These are phyloP conservation scores for Royoungia palumana DNA, from an alignment of 768 basidiomycete genomes.

Conservation along the genomic window DNA sequence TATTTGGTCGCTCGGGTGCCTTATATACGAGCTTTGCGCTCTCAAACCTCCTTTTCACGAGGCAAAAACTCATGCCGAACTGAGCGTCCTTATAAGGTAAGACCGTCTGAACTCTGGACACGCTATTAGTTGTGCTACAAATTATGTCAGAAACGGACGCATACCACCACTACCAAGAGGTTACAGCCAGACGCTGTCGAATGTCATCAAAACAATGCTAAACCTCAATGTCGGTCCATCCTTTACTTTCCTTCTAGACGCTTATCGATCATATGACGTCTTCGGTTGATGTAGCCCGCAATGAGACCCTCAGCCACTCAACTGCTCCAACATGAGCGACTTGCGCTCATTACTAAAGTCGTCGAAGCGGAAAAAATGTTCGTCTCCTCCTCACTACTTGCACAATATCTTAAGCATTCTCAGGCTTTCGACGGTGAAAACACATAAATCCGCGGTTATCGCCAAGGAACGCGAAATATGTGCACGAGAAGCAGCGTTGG, in stretches of 20 bases:
- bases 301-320: conserved; percentile 83
- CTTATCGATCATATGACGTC: not conserved
- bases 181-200: conserved; percentile 68
- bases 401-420: not conserved
- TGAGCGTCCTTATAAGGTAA: conserved; percentile 77
- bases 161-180: conserved; percentile 86
- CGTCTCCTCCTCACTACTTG: conserved; percentile 12
- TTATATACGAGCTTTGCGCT: conserved; percentile 95
- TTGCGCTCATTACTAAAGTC: conserved; percentile 69
- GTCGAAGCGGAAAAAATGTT: conserved; percentile 79
- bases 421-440: conserved; percentile 65
- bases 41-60: conserved; percentile 92
- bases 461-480: conserved; percentile 64
- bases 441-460: conserved; percentile 52
- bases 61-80: conserved; percentile 84
- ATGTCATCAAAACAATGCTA: conserved; percentile 84
- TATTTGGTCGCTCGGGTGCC: conserved; percentile 97
- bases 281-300: conserved; percentile 53
- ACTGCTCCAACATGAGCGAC: conserved; percentile 74
- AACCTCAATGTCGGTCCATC: conserved; percentile 64
- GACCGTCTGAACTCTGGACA: conserved; percentile 12
- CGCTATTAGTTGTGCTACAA: not conserved
- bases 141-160: conserved; percentile 62
- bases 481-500: conserved; percentile 51
- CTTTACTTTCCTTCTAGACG: not conserved